These are phyloP conservation scores for Penicillium sp. DNA, from an alignment of 2,329 filamentous ascomycete genomes.

Conservation along the genomic window DNA sequence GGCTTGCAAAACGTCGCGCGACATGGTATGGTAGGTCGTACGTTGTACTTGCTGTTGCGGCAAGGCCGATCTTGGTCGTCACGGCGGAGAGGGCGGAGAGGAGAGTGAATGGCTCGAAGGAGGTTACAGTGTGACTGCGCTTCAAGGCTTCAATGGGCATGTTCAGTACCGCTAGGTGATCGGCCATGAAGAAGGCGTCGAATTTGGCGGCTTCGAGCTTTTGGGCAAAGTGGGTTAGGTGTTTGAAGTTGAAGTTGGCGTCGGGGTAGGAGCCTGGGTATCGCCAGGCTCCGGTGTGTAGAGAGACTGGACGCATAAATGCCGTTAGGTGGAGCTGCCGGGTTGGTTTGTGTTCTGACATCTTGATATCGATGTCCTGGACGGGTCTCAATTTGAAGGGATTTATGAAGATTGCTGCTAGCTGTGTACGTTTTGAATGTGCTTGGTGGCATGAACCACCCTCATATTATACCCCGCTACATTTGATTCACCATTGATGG, in stretches of 20 bases:
- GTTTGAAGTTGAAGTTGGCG: constrained; percentile 54
- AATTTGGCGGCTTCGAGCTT: constrained; percentile 53
- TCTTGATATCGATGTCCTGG: constrained; percentile 1
- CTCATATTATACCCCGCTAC: neutral
- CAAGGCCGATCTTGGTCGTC: constrained; percentile 49
- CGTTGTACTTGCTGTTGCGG: constrained; percentile 50
- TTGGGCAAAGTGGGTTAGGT: constrained; percentile 51
- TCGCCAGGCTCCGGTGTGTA: constrained; percentile 55
- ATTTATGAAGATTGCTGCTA: neutral
- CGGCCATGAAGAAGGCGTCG: constrained; percentile 55
- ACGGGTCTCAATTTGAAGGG: neutral
- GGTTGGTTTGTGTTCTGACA: constrained; percentile 12
- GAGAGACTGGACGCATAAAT: constrained; percentile 55
- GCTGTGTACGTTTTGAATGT: neutral
- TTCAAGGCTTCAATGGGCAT: constrained; percentile 55
- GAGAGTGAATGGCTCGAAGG: constrained; percentile 54
- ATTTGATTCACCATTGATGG: neutral
- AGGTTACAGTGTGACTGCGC: constrained; percentile 55
- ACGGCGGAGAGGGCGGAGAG: constrained; percentile 48
- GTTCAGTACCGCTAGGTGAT: constrained; percentile 52
- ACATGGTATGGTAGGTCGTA: constrained; percentile 52
- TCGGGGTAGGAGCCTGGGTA: constrained; percentile 53
- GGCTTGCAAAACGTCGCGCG: constrained; percentile 49
- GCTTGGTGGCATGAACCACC: neutral
- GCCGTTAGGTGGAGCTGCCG: constrained; percentile 51